Conservation (phyloP, 306 rosid genomes). For the Phaseolus lunatus region DNA sequence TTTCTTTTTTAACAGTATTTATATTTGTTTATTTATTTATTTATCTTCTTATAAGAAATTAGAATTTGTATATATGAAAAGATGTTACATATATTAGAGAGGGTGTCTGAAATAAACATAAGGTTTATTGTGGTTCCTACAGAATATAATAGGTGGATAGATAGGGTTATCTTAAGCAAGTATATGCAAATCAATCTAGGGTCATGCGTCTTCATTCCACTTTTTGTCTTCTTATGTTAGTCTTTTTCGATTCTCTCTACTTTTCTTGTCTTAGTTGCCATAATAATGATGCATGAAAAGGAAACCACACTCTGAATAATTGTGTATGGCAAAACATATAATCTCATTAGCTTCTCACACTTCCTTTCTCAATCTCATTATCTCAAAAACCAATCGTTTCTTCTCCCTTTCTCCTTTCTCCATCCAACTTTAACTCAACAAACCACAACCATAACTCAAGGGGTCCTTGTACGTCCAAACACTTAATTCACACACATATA, state of each 20-base stretch:
- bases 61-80: neutral
- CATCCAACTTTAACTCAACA: slow-evolving; percentile 11
- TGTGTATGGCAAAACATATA: neutral
- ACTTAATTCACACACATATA: too few relatives aligned
- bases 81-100: neutral
- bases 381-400: neutral
- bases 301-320: slow-evolving; percentile 32
- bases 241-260: slow-evolving; percentile 29
- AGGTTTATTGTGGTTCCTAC: neutral
- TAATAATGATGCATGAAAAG: slow-evolving; percentile 35
- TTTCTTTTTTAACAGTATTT: too few relatives aligned
- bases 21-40: neutral
- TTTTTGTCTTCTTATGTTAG: slow-evolving; percentile 18
- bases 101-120: neutral
- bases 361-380: slow-evolving; percentile 25
- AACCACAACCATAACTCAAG: neutral
- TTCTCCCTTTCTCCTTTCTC: slow-evolving; percentile 5
- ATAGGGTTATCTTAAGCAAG: neutral
- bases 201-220: slow-evolving; percentile 12
- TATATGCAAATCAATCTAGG: neutral
- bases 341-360: too few relatives aligned
- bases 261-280: slow-evolving; percentile 34
- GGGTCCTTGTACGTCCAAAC: too few relatives aligned
- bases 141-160: neutral
- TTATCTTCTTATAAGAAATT: neutral